Base-by-base conservation (phyloP, 2,329 filamentous ascomycete species). In the Blumeriella jaapii region DNA sequence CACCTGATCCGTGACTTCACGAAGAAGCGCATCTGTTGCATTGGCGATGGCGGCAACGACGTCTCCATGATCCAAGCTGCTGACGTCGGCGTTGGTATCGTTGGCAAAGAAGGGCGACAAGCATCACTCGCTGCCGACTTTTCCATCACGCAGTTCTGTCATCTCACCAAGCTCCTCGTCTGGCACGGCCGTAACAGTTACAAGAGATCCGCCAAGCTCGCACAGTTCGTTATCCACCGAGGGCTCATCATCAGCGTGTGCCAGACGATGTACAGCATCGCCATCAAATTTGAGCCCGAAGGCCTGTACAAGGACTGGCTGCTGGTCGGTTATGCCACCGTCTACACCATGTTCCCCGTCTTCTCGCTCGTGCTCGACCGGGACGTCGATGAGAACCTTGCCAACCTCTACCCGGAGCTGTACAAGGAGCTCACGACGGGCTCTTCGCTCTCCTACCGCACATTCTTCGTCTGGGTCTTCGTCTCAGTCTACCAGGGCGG, bases 41-140 rank as follows among this genome's bases (percentile, higher is more conserved):
- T 98, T 48, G 91, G 91, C 23, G 91, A 98, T 54, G 91, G 91
- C 47, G 91, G 93, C 50, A 98, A 98, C 60, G 93, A 98, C 57
- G 91, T 98, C 4, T 89, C 81, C 48, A 98, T 98, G 91, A 98
- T 98, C 49, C 91, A 96, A 64, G 89, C 91, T 6, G 91, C 93
- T 1, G 91, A 98, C 53, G 87, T 98, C 0, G 93, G 93, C 41
- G 89, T 98, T 16, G 91, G 91, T 42, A 98, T 98, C 43, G 91
- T 96, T 1, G 91, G 91, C 41, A 98, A 98, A 64, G 91, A 98
- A 64, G 91, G 91, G 20, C 77, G 84, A 14, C 91, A 98, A 63
- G 91, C 91, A 22, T 91, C 82, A 54, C 69, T 98, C 29, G 93
- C 93, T 0, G 93, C 91, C 8, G 91, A 98, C 58, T 98, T 98